Evolutionary conservation across 768 basidiomycete genomes (phyloP), one percentile per base, ranked within the genome.

Genomic region (Tulasnella calospora): DNA sequence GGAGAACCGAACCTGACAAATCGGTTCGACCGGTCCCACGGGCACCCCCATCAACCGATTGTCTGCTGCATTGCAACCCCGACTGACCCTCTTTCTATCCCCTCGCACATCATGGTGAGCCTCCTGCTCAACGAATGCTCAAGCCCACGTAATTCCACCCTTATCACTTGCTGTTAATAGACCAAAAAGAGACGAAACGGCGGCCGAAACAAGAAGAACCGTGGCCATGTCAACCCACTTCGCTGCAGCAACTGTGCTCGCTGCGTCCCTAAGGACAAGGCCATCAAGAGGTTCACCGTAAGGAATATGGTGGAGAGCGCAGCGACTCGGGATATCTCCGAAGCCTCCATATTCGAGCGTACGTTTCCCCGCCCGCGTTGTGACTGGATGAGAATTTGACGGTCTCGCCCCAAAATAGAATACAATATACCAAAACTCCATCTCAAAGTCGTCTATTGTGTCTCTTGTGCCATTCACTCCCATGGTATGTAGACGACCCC

Each of bases 281-380:
- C 97, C 81, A 98, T 99, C 92, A 98, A 98, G 89, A 90, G 98
- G 74, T 97, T 97, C 90, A 98, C 96, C 51, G 97, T 99, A 84
- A 91, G 96, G 87, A 99, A 99, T 91, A 99, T 99, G 94, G 96
- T 99, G 79, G 97, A 99, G 90, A 94, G 94, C 84, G 98, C 98
- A 69, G 97, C 97, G 76, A 94, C 98, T 82, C 89, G 96, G 81
- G 98, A 99, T 88, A 93, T 99, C 84, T 94, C 92, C 84, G 98
- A 99, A 83, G 96, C 96, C 57, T 93, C 92, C 83, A 92, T 98
- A 80, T 99, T 98, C 87, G 86, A 88, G 79, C 95, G 95, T 96
- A 82, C 81, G 91, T 87, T 33, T 46, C n/a, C 47, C 55, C 61
- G 21, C 13, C 78, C 80, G 33, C 76, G 61, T 10, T 19, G 27